phyloP scores from a whole-genome alignment of 306 rosid genomes.

The Pueraria montana region DNA sequence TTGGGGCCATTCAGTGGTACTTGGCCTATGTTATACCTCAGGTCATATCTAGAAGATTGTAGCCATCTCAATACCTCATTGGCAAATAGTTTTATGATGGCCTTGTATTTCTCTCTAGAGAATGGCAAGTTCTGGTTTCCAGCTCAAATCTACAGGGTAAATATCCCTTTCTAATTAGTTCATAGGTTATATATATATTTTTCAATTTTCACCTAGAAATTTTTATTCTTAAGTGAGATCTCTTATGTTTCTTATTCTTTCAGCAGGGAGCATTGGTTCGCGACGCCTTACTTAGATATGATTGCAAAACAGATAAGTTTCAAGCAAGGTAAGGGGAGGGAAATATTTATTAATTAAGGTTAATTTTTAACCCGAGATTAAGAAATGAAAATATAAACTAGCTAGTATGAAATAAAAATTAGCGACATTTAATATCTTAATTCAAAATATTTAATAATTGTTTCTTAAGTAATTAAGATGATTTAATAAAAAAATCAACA shows the following conservation, averaged over 20 bases:
- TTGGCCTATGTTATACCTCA: constrained; percentile 53
- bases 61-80: constrained; percentile 43
- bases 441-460: not conserved
- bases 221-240: not conserved
- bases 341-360: not conserved
- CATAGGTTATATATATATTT: not conserved
- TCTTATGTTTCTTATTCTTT: not conserved
- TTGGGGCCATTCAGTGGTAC: constrained; percentile 47
- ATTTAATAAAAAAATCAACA: no score
- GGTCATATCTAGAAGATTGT: constrained; percentile 49
- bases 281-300: constrained; percentile 66
- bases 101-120: constrained; percentile 69
- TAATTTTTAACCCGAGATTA: not conserved
- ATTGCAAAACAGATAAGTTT: constrained; percentile 61
- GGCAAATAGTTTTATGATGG: constrained; percentile 54
- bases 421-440: not conserved
- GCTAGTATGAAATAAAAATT: no score
- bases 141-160: constrained; percentile 76
- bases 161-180: not conserved
- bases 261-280: constrained; percentile 68
- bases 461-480: not conserved
- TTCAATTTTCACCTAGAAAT: not conserved
- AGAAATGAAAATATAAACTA: no score
- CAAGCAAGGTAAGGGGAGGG: constrained; percentile 65
- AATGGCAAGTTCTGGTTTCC: constrained; percentile 80